Conservation (phyloP, 2,329 filamentous ascomycete species). For the Lasiodiplodia citricola region DNA sequence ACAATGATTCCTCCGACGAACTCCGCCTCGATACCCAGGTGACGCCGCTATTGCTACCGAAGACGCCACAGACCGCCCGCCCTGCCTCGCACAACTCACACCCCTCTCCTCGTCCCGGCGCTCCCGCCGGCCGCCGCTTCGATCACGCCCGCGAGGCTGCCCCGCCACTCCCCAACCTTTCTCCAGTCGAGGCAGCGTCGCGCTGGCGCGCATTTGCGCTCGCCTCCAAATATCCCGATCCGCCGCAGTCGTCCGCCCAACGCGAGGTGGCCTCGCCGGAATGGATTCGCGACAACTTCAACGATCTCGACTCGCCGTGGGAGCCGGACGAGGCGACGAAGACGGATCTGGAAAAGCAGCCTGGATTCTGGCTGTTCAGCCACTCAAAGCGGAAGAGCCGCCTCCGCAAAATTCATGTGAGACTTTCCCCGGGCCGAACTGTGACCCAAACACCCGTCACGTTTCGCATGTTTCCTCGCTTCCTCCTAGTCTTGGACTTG, state of each 20-base stretch:
- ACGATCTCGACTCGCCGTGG: conserved; percentile 57
- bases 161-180: conserved; percentile 42
- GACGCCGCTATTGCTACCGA: conserved; percentile 15
- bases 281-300: conserved; percentile 57
- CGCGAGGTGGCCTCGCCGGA: conserved; percentile 47
- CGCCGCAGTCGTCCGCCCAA: conserved; percentile 39
- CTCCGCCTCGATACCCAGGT: conserved; percentile 18
- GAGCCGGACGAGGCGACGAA: conserved; percentile 57
- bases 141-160: conserved; percentile 46
- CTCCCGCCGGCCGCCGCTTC: conserved; percentile 44
- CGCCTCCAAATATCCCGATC: conserved; percentile 34
- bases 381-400: conserved; percentile 55
- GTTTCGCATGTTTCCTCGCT: conserved; percentile 18
- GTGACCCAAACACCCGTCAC: conserved; percentile 15
- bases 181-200: conserved; percentile 42
- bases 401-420: conserved; percentile 63
- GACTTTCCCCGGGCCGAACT: conserved; percentile 14
- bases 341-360: conserved; percentile 54
- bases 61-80: conserved; percentile 40
- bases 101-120: conserved; percentile 45
- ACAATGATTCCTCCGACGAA: conserved; percentile 35
- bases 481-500: conserved; percentile 5
- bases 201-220: conserved; percentile 48
- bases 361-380: conserved; percentile 56
- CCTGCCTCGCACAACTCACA: conserved; percentile 46